Evolutionary conservation across 2,329 filamentous ascomycete genomes (phyloP).

Genomic region (Beauveria asiatica): DNA sequence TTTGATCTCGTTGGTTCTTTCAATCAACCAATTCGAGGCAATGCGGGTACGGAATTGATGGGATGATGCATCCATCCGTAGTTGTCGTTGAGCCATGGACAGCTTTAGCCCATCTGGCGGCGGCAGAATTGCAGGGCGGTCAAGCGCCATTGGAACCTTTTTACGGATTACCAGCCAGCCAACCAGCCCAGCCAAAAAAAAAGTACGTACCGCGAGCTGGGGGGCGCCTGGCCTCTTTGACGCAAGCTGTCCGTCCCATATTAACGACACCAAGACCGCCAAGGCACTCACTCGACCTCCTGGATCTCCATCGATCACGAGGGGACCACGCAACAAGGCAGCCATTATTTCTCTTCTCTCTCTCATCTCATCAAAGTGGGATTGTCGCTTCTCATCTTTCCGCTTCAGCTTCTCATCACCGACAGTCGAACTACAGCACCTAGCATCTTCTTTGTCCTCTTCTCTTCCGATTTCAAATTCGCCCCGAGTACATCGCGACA

Average conservation of each 20-base stretch:
- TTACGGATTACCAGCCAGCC: neutral
- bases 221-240: neutral
- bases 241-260: neutral
- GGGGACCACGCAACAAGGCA: neutral
- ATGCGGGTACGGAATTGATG: too few relatives aligned
- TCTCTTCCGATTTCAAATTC: neutral
- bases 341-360: neutral
- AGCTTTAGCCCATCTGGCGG: neutral
- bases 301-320: neutral
- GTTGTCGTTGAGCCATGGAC: neutral
- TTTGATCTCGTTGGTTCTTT: too few relatives aligned
- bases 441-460: too few relatives aligned
- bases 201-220: neutral
- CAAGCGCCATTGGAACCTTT: neutral
- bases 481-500: neutral
- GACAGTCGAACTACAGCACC: neutral
- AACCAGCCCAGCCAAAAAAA: neutral
- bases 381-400: neutral
- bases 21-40: too few relatives aligned
- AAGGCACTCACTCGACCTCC: neutral
- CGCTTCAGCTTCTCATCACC: neutral
- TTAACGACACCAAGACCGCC: neutral
- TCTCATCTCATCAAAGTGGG: neutral
- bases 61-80: too few relatives aligned
- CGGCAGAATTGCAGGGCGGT: slow-evolving; percentile 9